A percentile compares a stretch with the other conserved stretches of the same genome.
phyloP scores from a whole-genome alignment of 345 rosid genomes.

The Cochlearia excelsa region DNA sequence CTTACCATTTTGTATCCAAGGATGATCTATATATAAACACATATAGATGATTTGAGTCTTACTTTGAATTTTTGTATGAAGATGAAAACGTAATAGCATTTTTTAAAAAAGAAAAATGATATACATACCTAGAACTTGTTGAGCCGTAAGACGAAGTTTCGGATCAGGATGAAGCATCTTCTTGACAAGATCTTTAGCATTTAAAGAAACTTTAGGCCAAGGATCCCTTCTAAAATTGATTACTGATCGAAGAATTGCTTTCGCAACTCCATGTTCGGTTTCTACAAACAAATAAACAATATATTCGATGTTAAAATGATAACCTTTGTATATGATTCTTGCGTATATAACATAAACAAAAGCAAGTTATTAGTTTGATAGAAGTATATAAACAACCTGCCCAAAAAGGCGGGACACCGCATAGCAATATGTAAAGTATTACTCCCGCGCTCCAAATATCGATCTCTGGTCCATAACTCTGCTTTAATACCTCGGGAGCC shows the following conservation, averaged over 20 bases:
- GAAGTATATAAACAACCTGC: conserved; percentile 61
- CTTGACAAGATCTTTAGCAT: conserved; percentile 83
- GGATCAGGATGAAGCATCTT: conserved; percentile 97
- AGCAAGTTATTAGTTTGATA: no score
- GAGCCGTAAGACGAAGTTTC: conserved; percentile 81
- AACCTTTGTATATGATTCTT: background rate
- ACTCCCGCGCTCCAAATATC: conserved; percentile 41
- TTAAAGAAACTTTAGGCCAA: conserved; percentile 94
- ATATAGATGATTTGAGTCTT: conserved; percentile 7
- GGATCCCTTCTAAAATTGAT: conserved; percentile 94
- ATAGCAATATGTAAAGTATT: background rate
- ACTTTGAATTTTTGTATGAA: background rate
- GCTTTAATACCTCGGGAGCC: conserved; percentile 58
- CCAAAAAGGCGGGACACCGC: conserved; percentile 85
- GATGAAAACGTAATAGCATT: background rate
- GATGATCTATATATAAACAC: conserved; percentile 58
- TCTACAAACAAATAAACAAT: conserved; percentile 43
- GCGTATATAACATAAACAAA: background rate
- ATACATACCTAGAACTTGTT: conserved; percentile 79
- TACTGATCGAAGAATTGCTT: conserved; percentile 75
- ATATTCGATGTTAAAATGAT: no score
- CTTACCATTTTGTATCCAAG: conserved; percentile 91
- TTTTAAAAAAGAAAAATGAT: background rate
- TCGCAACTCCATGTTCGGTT: conserved; percentile 98
- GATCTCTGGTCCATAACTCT: conserved; percentile 86